Percentiles rank a stretch among this genome's conserved stretches.
Evolutionary conservation across 441 rosid genomes (phyloP).

Genomic region (Croton laevigatus): DNA sequence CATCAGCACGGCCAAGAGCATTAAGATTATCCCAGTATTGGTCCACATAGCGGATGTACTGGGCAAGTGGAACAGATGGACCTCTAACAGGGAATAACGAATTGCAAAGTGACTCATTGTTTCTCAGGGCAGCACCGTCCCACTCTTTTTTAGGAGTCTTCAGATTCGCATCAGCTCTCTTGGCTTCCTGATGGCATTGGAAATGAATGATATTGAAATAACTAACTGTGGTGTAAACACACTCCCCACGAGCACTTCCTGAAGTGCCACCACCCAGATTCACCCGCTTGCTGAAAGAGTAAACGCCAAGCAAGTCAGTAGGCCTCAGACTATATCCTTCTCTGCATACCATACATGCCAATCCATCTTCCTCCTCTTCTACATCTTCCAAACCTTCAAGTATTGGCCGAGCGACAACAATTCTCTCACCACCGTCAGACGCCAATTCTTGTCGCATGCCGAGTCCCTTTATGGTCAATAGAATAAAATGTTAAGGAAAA

Average conservation of each 20-base stretch:
- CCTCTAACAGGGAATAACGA: conserved; percentile 96
- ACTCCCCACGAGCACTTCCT: conserved; percentile 97
- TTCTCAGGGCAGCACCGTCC: conserved; percentile 99
- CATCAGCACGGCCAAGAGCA: conserved; percentile 97
- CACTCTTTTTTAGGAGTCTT: conserved; percentile 99
- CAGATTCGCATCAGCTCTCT: conserved; percentile 96
- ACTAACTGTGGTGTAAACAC: conserved; percentile 98
- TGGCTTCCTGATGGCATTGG: conserved; percentile 99
- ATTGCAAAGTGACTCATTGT: conserved; percentile 99
- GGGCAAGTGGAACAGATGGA: conserved; percentile 78
- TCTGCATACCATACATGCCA: conserved; percentile 99
- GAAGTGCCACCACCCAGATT: conserved; percentile 93
- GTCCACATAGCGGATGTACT: conserved; percentile 85
- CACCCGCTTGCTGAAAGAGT: conserved; percentile 94
- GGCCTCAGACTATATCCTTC: conserved; percentile 99
- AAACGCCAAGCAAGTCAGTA: conserved; percentile 88
- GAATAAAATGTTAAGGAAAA: not conserved
- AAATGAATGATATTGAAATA: conserved; percentile 95
- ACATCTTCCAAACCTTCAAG: conserved; percentile 99
- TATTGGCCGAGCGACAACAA: conserved; percentile 74
- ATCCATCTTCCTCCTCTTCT: conserved; percentile 97
- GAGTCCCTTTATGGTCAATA: conserved; percentile 57
- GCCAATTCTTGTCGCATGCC: conserved; percentile 89
- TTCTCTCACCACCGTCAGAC: conserved; percentile 95
- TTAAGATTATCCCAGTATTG: conserved; percentile 99